These are phyloP conservation scores for Hevea brasiliensis DNA, from an alignment of 345 rosid genomes.

Conservation along the genomic window DNA sequence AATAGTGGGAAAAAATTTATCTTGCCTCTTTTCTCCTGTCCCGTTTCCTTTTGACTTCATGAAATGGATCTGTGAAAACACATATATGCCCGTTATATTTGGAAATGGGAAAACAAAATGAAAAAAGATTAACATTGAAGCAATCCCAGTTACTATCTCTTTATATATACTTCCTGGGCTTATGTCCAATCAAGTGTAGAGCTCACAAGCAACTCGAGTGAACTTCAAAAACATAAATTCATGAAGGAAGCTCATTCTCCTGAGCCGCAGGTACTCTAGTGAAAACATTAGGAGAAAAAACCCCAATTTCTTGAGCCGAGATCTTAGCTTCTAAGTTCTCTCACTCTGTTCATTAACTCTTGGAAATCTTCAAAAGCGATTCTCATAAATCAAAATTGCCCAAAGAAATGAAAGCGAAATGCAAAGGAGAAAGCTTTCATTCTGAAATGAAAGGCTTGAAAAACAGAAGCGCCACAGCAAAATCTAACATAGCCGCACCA, in stretches of 20 bases:
- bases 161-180: background rate
- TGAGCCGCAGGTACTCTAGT: background rate
- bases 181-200: background rate
- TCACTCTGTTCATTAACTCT: background rate
- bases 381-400: background rate
- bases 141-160: background rate
- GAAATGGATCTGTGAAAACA: constrained; percentile 71
- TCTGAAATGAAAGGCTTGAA: background rate
- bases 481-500: constrained; percentile 13
- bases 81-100: constrained; percentile 21
- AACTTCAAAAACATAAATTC: background rate
- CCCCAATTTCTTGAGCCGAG: background rate
- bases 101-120: background rate
- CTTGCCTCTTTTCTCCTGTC: constrained; percentile 80
- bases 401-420: background rate
- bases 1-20: background rate
- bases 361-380: background rate
- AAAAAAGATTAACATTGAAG: background rate
- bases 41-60: constrained; percentile 81
- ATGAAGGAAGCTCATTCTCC: background rate
- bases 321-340: constrained; percentile 1
- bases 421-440: background rate
- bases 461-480: constrained; percentile 5
- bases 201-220: background rate
- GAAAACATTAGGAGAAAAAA: background rate